Evolutionary conservation across 345 rosid species (phyloP), one percentile per base, ranked within the genome.

Genomic region (Luvunga scandens): DNA sequence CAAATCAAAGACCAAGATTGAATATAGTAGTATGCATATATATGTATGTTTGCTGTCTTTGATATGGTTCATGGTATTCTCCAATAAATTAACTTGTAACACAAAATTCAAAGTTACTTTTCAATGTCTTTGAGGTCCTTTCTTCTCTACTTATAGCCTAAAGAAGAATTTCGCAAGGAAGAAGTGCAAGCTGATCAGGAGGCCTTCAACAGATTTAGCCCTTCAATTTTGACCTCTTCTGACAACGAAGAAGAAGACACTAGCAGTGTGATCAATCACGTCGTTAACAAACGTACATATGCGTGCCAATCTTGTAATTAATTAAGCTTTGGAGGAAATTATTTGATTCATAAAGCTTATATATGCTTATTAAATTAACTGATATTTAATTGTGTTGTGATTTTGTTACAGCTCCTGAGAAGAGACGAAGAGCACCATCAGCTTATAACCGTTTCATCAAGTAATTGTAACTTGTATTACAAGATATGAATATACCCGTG

Each of bases 391-490:
- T 36, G 1, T 67, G 28, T 25, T 56, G 73, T 2, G 56, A 65
- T 72, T 53, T 73, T 82, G 21, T 66, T 68, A 57, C 84, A 97
- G 99, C 99, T 3, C 98, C 98, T 22, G 98, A 94, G 94, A 97
- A 89, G 84, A 89, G 99, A 75, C 99, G 91, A 81, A 87, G 99
- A 87, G 97, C 98, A 81, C 98, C 98, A 79, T 92, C 98, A 18
- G 97, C 98, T 67, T 97, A 97, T 76, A 94, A 97, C 75, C 83
- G 90, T 75, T 97, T 97, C 91, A 97, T 97, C 89, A 97, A 94
- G 99, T 94, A 90, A 87, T 62, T 16, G 80, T 48, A 38, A 45
- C 21, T 9, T 22, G 12, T 18, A 16, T 18, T 18, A 10, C 48
- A 25, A 64, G 4, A 45, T 45, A 73, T 60, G 66, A 45, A 2